phyloP scores from a whole-genome alignment of 345 rosid species.

The Dipteronia sinensis region DNA sequence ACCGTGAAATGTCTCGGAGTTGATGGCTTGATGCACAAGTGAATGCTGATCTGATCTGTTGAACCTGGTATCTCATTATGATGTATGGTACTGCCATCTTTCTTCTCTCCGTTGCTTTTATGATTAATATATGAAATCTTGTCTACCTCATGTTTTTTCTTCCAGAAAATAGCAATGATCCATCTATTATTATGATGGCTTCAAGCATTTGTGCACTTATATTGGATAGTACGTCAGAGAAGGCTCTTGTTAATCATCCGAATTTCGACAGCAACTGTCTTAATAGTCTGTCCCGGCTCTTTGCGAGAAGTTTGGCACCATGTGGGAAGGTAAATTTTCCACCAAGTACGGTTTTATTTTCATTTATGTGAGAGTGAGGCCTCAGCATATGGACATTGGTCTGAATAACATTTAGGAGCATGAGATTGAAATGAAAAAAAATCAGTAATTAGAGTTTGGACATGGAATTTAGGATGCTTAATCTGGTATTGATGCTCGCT shows the following conservation, averaged over 20 bases:
- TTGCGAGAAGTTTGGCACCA: constrained; percentile 60
- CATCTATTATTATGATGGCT: constrained; percentile 67
- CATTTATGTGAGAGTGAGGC: background rate
- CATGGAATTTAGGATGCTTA: background rate
- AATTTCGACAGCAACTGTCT: constrained; percentile 41
- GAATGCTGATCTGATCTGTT: background rate
- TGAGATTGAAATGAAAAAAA: no score
- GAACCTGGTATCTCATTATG: no score
- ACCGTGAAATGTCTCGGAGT: background rate
- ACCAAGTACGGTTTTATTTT: background rate
- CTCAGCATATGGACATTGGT: no score
- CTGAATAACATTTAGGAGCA: no score
- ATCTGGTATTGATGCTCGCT: background rate
- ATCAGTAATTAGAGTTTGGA: background rate
- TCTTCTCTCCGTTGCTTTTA: background rate
- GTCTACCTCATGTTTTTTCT: constrained; percentile 10
- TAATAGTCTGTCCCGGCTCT: constrained; percentile 43
- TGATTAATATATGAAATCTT: background rate
- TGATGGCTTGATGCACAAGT: constrained; percentile 8
- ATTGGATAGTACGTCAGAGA: constrained; percentile 73
- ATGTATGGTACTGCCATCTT: background rate
- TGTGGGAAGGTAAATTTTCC: constrained; percentile 44
- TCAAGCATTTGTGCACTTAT: constrained; percentile 73
- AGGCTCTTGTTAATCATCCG: constrained; percentile 58
- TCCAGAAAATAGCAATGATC: constrained; percentile 53